Base-by-base conservation (phyloP, 352 stramenopile species). In the Pythium diclinum region DNA sequence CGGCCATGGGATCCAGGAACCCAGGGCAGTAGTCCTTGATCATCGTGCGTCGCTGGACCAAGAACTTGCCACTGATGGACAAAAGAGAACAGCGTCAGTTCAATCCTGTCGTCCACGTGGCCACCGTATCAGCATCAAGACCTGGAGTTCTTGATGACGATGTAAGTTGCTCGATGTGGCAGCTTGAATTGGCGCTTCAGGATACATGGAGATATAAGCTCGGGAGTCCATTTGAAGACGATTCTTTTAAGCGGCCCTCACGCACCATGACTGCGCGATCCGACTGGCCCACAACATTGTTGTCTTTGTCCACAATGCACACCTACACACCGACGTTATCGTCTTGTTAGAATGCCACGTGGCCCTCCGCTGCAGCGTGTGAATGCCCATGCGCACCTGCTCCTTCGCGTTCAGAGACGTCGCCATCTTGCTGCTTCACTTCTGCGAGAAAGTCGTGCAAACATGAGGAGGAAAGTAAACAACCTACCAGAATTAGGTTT, bases 1-100 rank as follows among this genome's bases (percentile, higher is more conserved):
- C 87, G 1, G 87, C 78, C 79, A 93, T 88, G 7, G 86, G 83
- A 56, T 96, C 87, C 33, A 94, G 75, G 58, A 87, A 88, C 0
- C 87, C 87, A 0, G 88, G 84, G 60, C 88, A 96, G 58, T 95
- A 96, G 67, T 96, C 88, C 73, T 96, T 96, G 69, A 89, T 87
- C 75, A 89, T 85, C 33, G 85, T 95, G 49, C 88, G 84, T 0
- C 82, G 79, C 65, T 96, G 88, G 44, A 96, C 87, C 60, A 88
- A 81, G 47, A 87, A 95, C 48, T 91, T 76, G 47, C 84, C 87
- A 51, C 86, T 94, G 52, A 0, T 21, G n/a, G 4, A 48, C 11
- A n/a, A 55, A 16, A 59, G 17, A 28, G 6, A n/a, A 58, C 10
- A n/a, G 34, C 16, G 9, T 40, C 34, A 40, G 34, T 14, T 34